Evolutionary conservation across 345 rosid species (phyloP), one percentile per base, ranked within the genome.

Genomic region (Lumnitzera littorea): DNA sequence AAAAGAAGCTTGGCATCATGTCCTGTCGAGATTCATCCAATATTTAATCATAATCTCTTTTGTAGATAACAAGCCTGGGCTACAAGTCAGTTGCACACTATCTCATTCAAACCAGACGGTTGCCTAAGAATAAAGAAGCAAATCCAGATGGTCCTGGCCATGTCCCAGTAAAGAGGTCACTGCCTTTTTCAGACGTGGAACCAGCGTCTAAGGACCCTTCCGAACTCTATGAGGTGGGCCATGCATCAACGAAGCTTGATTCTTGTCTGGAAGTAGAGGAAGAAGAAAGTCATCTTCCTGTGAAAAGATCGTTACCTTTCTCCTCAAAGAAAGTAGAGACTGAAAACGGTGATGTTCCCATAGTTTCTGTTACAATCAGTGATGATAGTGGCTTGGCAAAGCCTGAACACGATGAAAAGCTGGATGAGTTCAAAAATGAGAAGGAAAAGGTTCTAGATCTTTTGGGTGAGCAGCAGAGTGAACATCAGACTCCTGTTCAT

Each of bases 81-180:
- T 94, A 70, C 83, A 94, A 82, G 76, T 94, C 99, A 9, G 95
- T 90, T 63, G 97, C 99, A 46, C 99, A 94, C 74, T 90, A 84
- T 69, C 97, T 94, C 62, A 72, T 94, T 73, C 78, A 83, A 62
- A 83, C 86, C 72, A 58, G 52, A n/a, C 64, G 76, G 51, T 56
- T 69, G 7, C 69, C 76, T 62, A 53, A 66, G 31, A 70, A 54
- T 57, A 59, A 55, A 53, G 83, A 76, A 56, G 64, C 64, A 48
- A 62, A 49, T 55, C 57, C 68, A 11, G 78, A 73, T 12, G 66
- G 57, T 17, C 11, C 48, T 50, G 74, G 73, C 61, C 82, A 73
- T 63, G 74, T 60, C 60, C 82, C 89, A 67, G 65, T 36, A 7
- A 62, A 62, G 57, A 51, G 65, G 25, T 36, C 48, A 27, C 56